A percentile compares a stretch with the other conserved stretches of the same genome.
phyloP scores from a whole-genome alignment of 176 grass and related monocot genomes.

The Lolium perenne region DNA sequence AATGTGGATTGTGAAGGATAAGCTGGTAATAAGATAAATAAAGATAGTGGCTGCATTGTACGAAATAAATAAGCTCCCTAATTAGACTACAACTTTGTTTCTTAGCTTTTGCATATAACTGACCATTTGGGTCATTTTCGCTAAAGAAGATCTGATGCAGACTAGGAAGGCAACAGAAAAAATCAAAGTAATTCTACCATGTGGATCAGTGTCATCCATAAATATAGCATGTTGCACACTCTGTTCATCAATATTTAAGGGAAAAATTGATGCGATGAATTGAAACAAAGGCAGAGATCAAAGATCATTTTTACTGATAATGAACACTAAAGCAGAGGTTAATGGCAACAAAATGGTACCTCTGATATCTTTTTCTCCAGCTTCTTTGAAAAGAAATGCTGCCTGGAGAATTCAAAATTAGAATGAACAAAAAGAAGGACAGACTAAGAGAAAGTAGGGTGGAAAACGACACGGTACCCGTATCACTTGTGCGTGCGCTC shows the following conservation, averaged over 20 bases:
- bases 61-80: constrained; percentile 9
- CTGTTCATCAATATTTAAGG: not conserved
- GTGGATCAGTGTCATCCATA: constrained; percentile 5
- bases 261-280: not conserved
- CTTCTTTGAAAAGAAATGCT: constrained; percentile 90
- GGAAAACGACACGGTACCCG: constrained; percentile 54
- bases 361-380: constrained; percentile 65
- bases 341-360: constrained; percentile 42
- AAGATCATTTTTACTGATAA: constrained; percentile 16
- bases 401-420: constrained; percentile 67
- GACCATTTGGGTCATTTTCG: constrained; percentile 12
- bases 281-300: not conserved
- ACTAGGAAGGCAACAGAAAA: constrained; percentile 3
- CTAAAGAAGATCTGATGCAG: not conserved
- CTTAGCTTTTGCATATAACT: not conserved
- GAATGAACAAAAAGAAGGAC: constrained; percentile 31
- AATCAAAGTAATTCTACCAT: not conserved
- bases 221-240: constrained; percentile 5
- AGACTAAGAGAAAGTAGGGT: not conserved
- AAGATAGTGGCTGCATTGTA: not conserved
- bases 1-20: not conserved
- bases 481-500: constrained; percentile 82
- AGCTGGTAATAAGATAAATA: constrained; percentile 6
- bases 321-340: constrained; percentile 17
- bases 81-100: not conserved